Evolutionary conservation across 192 early-diverging fungal genomes (phyloP).

Genomic region (Backusella australiensis): DNA sequence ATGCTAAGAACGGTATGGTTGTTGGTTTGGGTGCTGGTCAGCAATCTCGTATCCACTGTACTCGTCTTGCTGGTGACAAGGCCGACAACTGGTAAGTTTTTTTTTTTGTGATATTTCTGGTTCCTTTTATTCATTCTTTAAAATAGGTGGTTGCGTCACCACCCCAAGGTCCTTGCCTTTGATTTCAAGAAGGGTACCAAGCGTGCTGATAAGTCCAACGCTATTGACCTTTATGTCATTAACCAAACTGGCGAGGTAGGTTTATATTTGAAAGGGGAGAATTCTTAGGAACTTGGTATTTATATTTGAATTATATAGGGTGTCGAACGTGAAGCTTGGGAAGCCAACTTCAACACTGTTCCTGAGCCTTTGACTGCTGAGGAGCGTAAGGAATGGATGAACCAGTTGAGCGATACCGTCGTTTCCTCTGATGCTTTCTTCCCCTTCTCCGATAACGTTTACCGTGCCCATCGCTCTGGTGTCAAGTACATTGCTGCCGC

Average conservation of each 20-base stretch:
- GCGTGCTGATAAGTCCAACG: conserved; percentile 95
- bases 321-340: conserved; percentile 72
- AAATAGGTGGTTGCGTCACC: conserved; percentile 84
- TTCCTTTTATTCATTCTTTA: background rate
- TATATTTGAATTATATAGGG: conserved; percentile 19
- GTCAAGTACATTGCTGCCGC: conserved; percentile 90
- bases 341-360: conserved; percentile 76
- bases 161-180: conserved; percentile 89
- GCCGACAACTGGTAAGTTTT: conserved; percentile 84
- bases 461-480: conserved; percentile 80
- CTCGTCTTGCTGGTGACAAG: conserved; percentile 98
- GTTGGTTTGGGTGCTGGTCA: conserved; percentile 97
- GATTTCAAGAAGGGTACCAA: conserved; percentile 85
- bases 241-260: conserved; percentile 77
- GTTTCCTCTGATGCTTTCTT: conserved; percentile 98
- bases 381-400: conserved; percentile 78
- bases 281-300: background rate
- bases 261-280: background rate
- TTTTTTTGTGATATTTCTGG: background rate
- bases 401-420: conserved; percentile 68
- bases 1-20: conserved; percentile 96
- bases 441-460: conserved; percentile 97
- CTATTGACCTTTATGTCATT: conserved; percentile 93
- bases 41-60: conserved; percentile 99
- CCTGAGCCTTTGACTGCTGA: conserved; percentile 75